phyloP scores from a whole-genome alignment of 257 asterid species.

The Galeopsis tetrahit region DNA sequence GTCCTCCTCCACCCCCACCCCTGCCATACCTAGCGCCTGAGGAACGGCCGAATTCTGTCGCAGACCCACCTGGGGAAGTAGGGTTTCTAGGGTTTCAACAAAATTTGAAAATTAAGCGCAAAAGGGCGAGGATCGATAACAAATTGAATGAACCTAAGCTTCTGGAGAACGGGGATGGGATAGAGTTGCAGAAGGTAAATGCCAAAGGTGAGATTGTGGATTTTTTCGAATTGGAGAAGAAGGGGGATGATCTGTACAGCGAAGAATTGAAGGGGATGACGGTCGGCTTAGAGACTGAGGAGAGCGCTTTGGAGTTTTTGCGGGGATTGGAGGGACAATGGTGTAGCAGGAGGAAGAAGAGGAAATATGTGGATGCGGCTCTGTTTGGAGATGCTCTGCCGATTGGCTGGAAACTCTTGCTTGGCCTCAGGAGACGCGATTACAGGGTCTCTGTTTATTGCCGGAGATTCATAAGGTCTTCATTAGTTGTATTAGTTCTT shows the following conservation, averaged over 20 bases:
- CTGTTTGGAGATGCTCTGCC: conserved; percentile 69
- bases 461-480: conserved; percentile 77
- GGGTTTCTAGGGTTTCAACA: conserved; percentile 53
- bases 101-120: conserved; percentile 49
- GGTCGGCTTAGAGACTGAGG: conserved; percentile 71
- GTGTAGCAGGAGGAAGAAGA: conserved; percentile 94
- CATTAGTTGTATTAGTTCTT: conserved; percentile 16
- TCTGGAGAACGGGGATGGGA: conserved; percentile 49
- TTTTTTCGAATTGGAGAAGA: conserved; percentile 56
- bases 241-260: conserved; percentile 67
- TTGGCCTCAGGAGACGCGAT: conserved; percentile 80
- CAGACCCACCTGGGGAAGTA: conserved; percentile 22
- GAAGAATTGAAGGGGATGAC: conserved; percentile 74
- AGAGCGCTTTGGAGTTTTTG: conserved; percentile 61
- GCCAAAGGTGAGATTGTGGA: conserved; percentile 66
- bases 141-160: conserved; percentile 35
- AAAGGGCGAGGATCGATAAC: conserved; percentile 45
- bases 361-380: conserved; percentile 83
- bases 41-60: conserved; percentile 22
- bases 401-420: conserved; percentile 82
- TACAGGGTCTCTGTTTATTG: conserved; percentile 70
- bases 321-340: conserved; percentile 81
- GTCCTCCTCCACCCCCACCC: conserved; percentile 65
- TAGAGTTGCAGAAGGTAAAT: conserved; percentile 58
- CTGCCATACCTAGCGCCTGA: conserved; percentile 35